A percentile compares a stretch with the other conserved stretches of the same genome.
phyloP scores from a whole-genome alignment of 2,329 filamentous ascomycete species.

The Colletotrichum sp. region DNA sequence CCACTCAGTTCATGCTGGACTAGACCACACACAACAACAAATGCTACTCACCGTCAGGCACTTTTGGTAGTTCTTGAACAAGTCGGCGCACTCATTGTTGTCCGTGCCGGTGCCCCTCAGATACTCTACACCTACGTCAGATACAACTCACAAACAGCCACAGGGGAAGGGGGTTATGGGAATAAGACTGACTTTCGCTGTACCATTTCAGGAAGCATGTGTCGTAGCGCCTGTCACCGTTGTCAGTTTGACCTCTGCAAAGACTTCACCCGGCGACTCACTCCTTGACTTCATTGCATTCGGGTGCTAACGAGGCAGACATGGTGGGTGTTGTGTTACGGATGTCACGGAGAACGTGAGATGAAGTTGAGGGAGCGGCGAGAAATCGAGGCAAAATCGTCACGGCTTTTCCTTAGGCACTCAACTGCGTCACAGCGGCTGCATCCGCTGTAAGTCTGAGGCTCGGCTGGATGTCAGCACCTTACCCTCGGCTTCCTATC shows the following conservation, averaged over 20 bases:
- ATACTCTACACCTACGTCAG: slow-evolving; percentile 69
- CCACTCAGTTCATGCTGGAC: background rate
- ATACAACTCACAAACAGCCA: background rate
- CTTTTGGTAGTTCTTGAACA: slow-evolving; percentile 88
- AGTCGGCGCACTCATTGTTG: slow-evolving; percentile 81
- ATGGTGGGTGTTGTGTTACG: slow-evolving; percentile 51
- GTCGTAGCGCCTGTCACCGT: slow-evolving; percentile 77
- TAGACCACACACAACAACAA: background rate
- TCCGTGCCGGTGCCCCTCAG: slow-evolving; percentile 82
- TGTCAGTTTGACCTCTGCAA: slow-evolving; percentile 8
- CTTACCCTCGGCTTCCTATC: background rate
- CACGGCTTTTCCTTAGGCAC: background rate
- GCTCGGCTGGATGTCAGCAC: background rate
- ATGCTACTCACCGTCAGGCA: slow-evolving; percentile 72
- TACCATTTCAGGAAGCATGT: slow-evolving; percentile 99
- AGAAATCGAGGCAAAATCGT: slow-evolving; percentile 10
- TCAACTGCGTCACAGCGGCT: slow-evolving; percentile 5
- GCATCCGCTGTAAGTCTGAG: slow-evolving; percentile 6
- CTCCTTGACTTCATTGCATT: slow-evolving; percentile 97
- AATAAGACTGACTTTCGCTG: slow-evolving; percentile 79
- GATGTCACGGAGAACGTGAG: background rate
- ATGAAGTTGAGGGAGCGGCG: background rate
- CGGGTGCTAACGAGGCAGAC: slow-evolving; percentile 93
- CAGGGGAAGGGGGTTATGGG: background rate
- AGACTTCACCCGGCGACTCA: slow-evolving; percentile 47